Percentiles rank a stretch among this genome's conserved stretches.
Evolutionary conservation across 768 basidiomycete species (phyloP).

Genomic region (Cubamyces lactineus): DNA sequence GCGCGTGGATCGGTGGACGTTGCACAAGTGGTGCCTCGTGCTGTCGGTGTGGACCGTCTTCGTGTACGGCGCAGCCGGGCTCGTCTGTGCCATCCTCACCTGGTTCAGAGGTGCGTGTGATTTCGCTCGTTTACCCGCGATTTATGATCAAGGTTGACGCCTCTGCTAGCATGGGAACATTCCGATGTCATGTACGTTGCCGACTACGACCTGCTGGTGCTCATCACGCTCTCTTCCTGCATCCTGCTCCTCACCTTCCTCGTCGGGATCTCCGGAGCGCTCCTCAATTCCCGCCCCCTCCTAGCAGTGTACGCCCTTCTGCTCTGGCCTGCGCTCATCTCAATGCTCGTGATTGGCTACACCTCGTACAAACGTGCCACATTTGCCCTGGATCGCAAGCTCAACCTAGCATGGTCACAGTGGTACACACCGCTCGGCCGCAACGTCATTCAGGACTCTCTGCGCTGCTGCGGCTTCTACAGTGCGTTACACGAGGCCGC

Average conservation of each 20-base stretch:
- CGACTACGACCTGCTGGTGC: conserved; percentile 56
- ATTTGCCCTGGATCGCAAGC: conserved; percentile 65
- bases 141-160: neutral
- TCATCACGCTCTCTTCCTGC: conserved; percentile 61
- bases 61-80: conserved; percentile 52
- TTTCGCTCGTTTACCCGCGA: too few species aligned
- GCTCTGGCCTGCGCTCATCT: conserved; percentile 64
- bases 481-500: conserved; percentile 61
- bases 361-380: conserved; percentile 61
- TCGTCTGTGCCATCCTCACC: conserved; percentile 56
- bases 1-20: conserved; percentile 54
- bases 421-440: conserved; percentile 59
- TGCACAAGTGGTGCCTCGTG: conserved; percentile 64
- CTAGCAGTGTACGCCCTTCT: conserved; percentile 69
- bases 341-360: conserved; percentile 64
- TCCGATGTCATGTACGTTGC: conserved; percentile 68
- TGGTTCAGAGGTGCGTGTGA: conserved; percentile 56
- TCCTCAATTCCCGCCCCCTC: conserved; percentile 70
- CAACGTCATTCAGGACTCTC: conserved; percentile 60
- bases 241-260: conserved; percentile 61
- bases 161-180: conserved; percentile 52
- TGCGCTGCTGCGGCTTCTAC: conserved; percentile 70
- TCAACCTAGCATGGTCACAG: conserved; percentile 69
- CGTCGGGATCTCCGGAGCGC: conserved; percentile 59
- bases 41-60: conserved; percentile 59